Base-by-base conservation (phyloP, 345 rosid species). In the Salix koriyanagi region DNA sequence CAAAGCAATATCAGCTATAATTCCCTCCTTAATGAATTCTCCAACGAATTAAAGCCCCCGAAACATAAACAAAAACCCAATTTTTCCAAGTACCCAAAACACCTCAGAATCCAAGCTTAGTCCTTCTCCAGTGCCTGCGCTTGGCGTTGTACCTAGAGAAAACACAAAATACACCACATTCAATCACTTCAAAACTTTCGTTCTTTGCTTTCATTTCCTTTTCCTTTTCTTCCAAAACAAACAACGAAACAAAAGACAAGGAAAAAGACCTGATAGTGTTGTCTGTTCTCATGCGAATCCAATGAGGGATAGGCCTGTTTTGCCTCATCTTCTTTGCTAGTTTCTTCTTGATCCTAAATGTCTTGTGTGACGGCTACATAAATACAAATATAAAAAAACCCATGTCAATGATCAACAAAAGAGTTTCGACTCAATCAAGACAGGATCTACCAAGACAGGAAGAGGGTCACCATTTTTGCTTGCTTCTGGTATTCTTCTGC, bases 321-420 rank as follows among this genome's bases (percentile, higher is more conserved):
- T 90, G 94, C 81, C 94, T 83, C 94, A 90, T 90, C 89, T 90
- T 90, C 92, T 90, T 90, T 42, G 90, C 94, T 46, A 90, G 83
- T 80, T 88, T 90, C 87, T 90, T 90, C 90, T 90, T 90, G 52
- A 90, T 92, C 86, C 32, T 88, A 72, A 91, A 94, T 23, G 93
- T 79, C 91, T 94, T 94, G 90, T 94, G 98, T 18, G 98, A 90
- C 87, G 98, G 98, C 98, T 93, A 25, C 42, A 25, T 12, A 36
- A n/a, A n/a, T 58, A 58, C 5, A n/a, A 58, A 58, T 12, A 58
- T 23, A 13, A n/a, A n/a, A n/a, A n/a, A n/a, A n/a, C 18, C 18
- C 52, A 46, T 46, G 18, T 46, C 52, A 46, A 46, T 1, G 0
- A 46, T n/a, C 62, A 9, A n/a, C 11, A 9, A 1, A 0, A n/a